These are phyloP conservation scores for Paramecium primaurelia DNA, from an alignment of 73 alveolate species.

Conservation along the genomic window DNA sequence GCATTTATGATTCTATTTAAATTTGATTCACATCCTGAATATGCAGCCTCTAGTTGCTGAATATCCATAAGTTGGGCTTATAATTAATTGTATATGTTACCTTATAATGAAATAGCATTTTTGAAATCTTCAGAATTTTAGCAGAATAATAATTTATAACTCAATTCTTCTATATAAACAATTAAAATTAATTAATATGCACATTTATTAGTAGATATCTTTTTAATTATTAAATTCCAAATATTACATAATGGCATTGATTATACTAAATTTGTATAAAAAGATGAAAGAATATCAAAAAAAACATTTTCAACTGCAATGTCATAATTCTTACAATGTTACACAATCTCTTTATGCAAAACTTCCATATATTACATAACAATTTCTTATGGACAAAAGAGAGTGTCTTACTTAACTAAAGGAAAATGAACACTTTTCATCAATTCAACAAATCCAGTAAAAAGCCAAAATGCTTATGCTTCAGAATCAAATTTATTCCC, in stretches of 20 bases:
- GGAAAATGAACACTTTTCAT: not conserved
- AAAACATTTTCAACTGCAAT: not conserved
- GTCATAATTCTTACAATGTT: not conserved
- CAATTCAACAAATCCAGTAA: not conserved
- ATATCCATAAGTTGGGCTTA: not conserved
- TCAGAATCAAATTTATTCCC: not conserved
- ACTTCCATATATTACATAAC: not conserved
- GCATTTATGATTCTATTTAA: not conserved
- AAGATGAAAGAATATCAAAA: not conserved
- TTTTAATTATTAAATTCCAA: not conserved
- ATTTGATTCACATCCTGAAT: not conserved
- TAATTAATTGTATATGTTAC: not conserved
- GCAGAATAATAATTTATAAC: not conserved
- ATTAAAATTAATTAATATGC: not conserved
- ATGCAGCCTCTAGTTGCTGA: not conserved
- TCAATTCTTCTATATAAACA: not conserved
- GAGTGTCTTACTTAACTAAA: not conserved
- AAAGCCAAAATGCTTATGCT: not conserved
- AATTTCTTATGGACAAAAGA: not conserved
- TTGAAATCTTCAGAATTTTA: not conserved
- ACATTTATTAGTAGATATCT: not conserved
- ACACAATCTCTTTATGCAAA: not conserved
- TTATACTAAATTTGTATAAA: not conserved
- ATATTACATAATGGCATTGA: not conserved
- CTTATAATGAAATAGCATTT: not conserved